Evolutionary conservation across 2,329 filamentous ascomycete genomes (phyloP), one percentile per base, ranked within the genome.

Genomic region (Botrytis squamosa): DNA sequence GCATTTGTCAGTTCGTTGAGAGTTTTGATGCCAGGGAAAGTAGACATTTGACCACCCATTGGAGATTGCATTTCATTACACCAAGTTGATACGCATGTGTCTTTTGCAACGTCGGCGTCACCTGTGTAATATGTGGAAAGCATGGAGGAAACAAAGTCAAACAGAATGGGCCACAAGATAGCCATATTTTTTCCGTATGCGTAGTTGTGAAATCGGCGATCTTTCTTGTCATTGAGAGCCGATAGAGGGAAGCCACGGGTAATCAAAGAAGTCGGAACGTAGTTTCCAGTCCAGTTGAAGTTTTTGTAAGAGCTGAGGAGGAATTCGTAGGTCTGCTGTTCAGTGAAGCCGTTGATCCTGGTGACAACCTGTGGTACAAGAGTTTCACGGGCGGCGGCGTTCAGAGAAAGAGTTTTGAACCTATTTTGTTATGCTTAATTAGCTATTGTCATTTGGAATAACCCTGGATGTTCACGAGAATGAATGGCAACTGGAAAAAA

Each of bases 111-210:
- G 8, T 78, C 74, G 7, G 74, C 77, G 73, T 83, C 78, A 25
- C 77, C 78, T 36, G 81, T 78, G 75, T 83, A 84, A n/a, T 78
- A 70, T 29, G 80, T 79, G 5, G 76, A 72, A 0, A 86, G 80
- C 77, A 85, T 82, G 2, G 80, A 78, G 38, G 78, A 77, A 68
- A 86, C 84, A 75, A 85, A 87, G 8, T 81, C 76, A 29, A 81
- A 82, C 44, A 87, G 81, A 7, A 79, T 79, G 9, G 78, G 76
- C 86, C 86, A 87, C 78, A 87, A 83, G 10, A 80, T 77, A 6
- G 82, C 76, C 77, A 86, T 84, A 78, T 85, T 84, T 75, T 82
- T 83, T 29, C 82, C 86, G 75, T 86, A 87, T 12, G 83, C 81
- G 76, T 87, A 87, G 79, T 87, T 87, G 71, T 83, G 81, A 80